Percentiles rank a stretch among this genome's conserved stretches.
Evolutionary conservation across 805 yeast species (phyloP).

Genomic region (Yarrowia sp.): DNA sequence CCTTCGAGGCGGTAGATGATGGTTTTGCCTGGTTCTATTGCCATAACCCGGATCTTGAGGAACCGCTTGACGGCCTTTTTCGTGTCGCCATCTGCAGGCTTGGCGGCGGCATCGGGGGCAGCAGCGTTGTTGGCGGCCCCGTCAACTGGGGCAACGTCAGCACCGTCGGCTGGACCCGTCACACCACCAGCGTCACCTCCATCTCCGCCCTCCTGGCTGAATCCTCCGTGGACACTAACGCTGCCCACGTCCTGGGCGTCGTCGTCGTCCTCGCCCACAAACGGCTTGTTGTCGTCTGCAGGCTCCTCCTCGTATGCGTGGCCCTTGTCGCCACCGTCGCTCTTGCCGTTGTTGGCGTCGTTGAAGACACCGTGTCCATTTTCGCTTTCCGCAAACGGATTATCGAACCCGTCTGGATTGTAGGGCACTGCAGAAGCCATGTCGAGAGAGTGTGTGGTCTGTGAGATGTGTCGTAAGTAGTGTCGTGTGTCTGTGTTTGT

Average conservation of each 20-base stretch:
- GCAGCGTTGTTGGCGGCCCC: background rate
- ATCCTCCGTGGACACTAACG: background rate
- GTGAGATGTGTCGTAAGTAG: background rate
- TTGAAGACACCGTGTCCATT: background rate
- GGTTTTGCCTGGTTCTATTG: slow-evolving; percentile 49
- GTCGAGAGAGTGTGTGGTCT: background rate
- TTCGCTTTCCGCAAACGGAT: slow-evolving; percentile 50
- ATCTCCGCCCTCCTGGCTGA: background rate
- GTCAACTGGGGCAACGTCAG: background rate
- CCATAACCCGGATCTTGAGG: background rate
- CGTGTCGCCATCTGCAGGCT: background rate
- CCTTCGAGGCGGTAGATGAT: slow-evolving; percentile 77
- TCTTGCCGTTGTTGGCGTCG: background rate
- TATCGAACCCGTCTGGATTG: slow-evolving; percentile 54
- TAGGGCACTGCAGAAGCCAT: slow-evolving; percentile 48
- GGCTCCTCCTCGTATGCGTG: background rate
- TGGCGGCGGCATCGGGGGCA: background rate
- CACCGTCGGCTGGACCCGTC: background rate
- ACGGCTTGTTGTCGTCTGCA: slow-evolving; percentile 19
- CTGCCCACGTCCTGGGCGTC: slow-evolving; percentile 31
- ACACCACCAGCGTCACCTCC: background rate
- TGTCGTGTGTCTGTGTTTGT: background rate
- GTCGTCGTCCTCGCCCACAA: background rate
- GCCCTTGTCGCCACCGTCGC: background rate
- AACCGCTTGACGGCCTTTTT: slow-evolving; percentile 10